Evolutionary conservation across 495 filamentous ascomycete species (phyloP), one percentile per base, ranked within the genome.

Genomic region (Beverwykella pulmonaria): DNA sequence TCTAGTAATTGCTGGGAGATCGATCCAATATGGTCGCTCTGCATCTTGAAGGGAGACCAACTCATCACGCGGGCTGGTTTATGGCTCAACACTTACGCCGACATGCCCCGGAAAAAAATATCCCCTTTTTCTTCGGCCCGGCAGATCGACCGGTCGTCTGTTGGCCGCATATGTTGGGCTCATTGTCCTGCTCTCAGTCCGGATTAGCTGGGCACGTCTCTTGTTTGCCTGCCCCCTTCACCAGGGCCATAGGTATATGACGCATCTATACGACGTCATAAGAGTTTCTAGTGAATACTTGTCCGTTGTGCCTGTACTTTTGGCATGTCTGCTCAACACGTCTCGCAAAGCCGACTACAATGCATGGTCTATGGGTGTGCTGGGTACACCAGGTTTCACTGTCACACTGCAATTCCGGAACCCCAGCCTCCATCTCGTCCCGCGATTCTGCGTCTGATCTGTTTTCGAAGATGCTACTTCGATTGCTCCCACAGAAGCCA

Each of bases 321-420:
- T 14, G 17, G 17, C 39, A n/a, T n/a, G 39, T 44, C 39, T n/a
- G 6, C 39, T n/a, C 39, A n/a, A 44, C 39, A n/a, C 39, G 17
- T 44, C 39, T 44, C 17, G 39, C 39, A 44, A n/a, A n/a, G 17
- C 39, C 39, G 6, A 14, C 17, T 44, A 44, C 39, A 44, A n/a
- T 10, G 39, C 39, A 44, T 44, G 39, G 39, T 44, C 39, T 14
- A 44, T 14, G 39, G 39, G 39, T 44, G 39, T 44, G 39, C 25
- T 55, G 27, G 12, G 52, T 27, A 50, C 25, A 50, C n/a, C 52
- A 19, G 19, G 57, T 48, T 48, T 9, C 44, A 60, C 39, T 19
- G 25, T 32, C 20, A 25, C 39, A 14, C 20, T 36, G 39, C 57
- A 22, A 48, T 50, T 60, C 39, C 39, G 12, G 36, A 58, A 9